A percentile compares a stretch with the other conserved stretches of the same genome.
Evolutionary conservation across 345 rosid genomes (phyloP).

Genomic region (Syzygium jambos): DNA sequence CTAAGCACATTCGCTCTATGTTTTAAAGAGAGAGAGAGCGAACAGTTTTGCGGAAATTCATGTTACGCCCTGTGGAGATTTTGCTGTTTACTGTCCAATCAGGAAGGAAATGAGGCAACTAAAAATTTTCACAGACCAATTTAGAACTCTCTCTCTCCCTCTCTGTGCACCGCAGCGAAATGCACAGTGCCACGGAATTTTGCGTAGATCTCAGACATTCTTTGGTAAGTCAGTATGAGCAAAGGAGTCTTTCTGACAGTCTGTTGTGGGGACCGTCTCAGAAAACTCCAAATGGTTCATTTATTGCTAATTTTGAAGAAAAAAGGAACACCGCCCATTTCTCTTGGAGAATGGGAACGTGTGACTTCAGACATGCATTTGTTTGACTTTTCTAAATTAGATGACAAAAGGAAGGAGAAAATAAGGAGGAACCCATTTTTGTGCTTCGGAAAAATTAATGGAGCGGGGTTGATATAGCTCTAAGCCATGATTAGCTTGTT

Average conservation of each 20-base stretch:
- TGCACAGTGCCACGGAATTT: neutral
- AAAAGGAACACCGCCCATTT: neutral
- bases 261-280: slow-evolving; percentile 8
- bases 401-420: neutral
- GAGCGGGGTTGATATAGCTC: slow-evolving; percentile 24
- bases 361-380: neutral
- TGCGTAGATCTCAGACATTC: neutral
- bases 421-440: slow-evolving; percentile 16
- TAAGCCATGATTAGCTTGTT: slow-evolving; percentile 31
- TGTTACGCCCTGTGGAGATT: neutral
- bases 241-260: slow-evolving; percentile 8
- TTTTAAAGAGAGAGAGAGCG: neutral
- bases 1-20: neutral
- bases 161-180: neutral
- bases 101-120: neutral
- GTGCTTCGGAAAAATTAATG: slow-evolving; percentile 19
- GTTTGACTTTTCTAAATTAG: neutral
- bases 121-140: neutral
- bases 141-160: neutral
- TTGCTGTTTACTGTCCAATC: neutral
- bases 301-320: neutral
- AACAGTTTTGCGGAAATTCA: neutral
- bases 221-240: neutral
- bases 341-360: neutral
- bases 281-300: slow-evolving; percentile 5